Percentiles rank a stretch among this genome's conserved stretches.
phyloP scores from a whole-genome alignment of 805 yeast species.

The Grigorovia transvaalensis region DNA sequence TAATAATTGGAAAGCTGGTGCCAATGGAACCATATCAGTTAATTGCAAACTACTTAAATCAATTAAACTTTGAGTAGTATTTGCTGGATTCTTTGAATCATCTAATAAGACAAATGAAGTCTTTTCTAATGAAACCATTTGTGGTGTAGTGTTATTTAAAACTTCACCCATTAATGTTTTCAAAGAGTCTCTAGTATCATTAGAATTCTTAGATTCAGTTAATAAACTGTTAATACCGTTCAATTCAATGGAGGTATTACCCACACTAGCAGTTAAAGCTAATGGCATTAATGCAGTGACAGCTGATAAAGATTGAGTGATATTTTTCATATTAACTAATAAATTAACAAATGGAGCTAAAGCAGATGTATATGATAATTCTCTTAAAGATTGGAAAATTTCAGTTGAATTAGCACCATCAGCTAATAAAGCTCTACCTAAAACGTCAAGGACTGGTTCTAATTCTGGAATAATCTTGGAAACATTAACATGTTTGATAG shows the following conservation, averaged over 20 bases:
- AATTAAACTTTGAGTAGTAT: slow-evolving; percentile 18
- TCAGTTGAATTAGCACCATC: slow-evolving; percentile 12
- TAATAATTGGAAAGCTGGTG: slow-evolving; percentile 21
- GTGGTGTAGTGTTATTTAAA: slow-evolving; percentile 4
- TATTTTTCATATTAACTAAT: slow-evolving; percentile 18
- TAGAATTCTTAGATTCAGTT: slow-evolving; percentile 14
- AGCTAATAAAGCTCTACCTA: slow-evolving; percentile 21
- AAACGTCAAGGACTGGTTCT: slow-evolving; percentile 18
- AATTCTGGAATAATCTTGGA: slow-evolving; percentile 26
- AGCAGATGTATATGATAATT: slow-evolving; percentile 20
- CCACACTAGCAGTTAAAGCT: slow-evolving; percentile 12
- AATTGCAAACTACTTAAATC: slow-evolving; percentile 16
- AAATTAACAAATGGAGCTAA: slow-evolving; percentile 22
- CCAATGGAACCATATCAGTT: slow-evolving; percentile 14
- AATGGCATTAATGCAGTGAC: slow-evolving; percentile 21
- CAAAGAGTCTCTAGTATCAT: slow-evolving; percentile 13
- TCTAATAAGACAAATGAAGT: slow-evolving; percentile 15
- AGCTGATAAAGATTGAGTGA: slow-evolving; percentile 17
- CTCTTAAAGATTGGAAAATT: slow-evolving; percentile 18
- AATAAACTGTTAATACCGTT: slow-evolving; percentile 12
- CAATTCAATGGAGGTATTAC: slow-evolving; percentile 10
- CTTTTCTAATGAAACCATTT: slow-evolving; percentile 8
- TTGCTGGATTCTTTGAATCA: slow-evolving; percentile 18
- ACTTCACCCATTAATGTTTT: slow-evolving; percentile 8
- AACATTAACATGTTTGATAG: slow-evolving; percentile 25